phyloP scores from a whole-genome alignment of 108 stramenopile species.

The Asterionellopsis glacialis region DNA sequence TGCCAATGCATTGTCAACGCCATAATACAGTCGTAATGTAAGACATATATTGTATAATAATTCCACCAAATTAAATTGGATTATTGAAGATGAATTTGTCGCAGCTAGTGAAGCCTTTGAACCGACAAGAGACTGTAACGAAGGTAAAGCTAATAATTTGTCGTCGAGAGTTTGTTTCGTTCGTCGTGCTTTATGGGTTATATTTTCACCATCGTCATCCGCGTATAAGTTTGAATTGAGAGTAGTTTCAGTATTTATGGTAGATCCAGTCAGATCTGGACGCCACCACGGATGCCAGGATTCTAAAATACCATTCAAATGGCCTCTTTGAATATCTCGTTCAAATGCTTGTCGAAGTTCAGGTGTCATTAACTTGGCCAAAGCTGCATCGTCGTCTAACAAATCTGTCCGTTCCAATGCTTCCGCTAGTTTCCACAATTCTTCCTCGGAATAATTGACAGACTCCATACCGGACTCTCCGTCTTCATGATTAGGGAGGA shows the following conservation, averaged over 20 bases:
- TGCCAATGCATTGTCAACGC: constrained; percentile 20
- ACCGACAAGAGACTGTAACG: neutral
- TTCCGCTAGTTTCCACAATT: constrained; percentile 17
- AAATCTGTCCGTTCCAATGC: constrained; percentile 16
- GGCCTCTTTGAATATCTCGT: constrained; percentile 17
- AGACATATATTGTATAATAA: constrained; percentile 22
- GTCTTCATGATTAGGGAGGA: neutral
- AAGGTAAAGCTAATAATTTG: constrained; percentile 16
- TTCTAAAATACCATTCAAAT: constrained; percentile 20
- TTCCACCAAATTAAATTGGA: constrained; percentile 35
- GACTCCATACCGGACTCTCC: constrained; percentile 3
- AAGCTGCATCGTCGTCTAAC: neutral
- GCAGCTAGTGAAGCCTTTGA: neutral
- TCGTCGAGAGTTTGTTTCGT: constrained; percentile 17
- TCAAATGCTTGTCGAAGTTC: constrained; percentile 23
- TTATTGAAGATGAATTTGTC: neutral
- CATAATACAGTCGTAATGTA: constrained; percentile 42
- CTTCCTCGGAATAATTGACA: neutral
- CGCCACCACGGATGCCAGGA: constrained; percentile 56
- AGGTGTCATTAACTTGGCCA: neutral
- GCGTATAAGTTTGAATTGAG: neutral
- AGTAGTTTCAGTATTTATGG: neutral
- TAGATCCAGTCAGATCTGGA: constrained; percentile 7
- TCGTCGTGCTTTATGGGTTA: neutral
- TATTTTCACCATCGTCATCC: constrained; percentile 1